Conservation (phyloP, 2,329 filamentous ascomycete genomes). For the Aspergillus novofumigatus region DNA sequence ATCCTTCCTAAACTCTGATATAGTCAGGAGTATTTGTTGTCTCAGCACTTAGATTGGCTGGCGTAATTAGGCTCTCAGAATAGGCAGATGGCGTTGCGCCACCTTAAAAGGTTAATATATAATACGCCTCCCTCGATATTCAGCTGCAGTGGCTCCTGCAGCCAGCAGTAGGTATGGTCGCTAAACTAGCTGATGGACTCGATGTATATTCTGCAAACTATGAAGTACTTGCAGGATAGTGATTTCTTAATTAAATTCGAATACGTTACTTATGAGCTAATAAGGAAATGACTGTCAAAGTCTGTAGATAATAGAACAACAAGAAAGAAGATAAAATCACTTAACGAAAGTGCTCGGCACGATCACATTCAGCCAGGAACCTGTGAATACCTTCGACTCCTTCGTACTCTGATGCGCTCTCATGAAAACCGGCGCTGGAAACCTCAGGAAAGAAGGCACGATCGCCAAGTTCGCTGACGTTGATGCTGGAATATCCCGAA, state of each 20-base stretch:
- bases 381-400: slow-evolving; percentile 62
- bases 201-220: slow-evolving; percentile 1
- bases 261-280: neutral
- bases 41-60: neutral
- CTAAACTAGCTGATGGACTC: neutral
- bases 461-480: slow-evolving; percentile 49
- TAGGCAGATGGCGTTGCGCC: neutral
- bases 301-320: slow-evolving; percentile 5
- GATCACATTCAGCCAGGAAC: slow-evolving; percentile 62
- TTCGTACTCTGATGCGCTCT: slow-evolving; percentile 52
- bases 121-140: too few species aligned
- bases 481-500: slow-evolving; percentile 56
- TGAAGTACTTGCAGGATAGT: neutral
- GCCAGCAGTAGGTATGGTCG: neutral
- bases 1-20: slow-evolving; percentile 29
- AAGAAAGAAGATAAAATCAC: neutral
- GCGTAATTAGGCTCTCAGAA: neutral
- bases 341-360: slow-evolving; percentile 29
- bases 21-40: slow-evolving; percentile 47
- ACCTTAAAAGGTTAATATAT: neutral
- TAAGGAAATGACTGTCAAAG: slow-evolving; percentile 15
- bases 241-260: neutral
- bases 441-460: slow-evolving; percentile 37
- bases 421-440: slow-evolving; percentile 30
- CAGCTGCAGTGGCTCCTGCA: too few species aligned